These are phyloP conservation scores for Jacaranda copaia DNA, from an alignment of 257 asterid species.

Conservation along the genomic window DNA sequence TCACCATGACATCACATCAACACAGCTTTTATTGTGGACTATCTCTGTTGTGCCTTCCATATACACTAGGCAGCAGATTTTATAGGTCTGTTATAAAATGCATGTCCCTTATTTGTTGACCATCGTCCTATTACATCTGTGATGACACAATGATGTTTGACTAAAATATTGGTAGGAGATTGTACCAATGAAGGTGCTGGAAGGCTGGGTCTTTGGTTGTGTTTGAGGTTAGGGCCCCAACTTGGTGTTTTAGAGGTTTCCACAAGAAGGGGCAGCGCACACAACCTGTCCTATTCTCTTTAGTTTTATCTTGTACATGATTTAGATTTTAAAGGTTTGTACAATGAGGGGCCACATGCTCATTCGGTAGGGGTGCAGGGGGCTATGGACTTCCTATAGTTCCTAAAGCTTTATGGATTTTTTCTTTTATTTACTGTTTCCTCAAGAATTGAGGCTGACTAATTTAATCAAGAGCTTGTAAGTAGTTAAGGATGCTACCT, in stretches of 20 bases:
- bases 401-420: neutral
- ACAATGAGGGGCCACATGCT: neutral
- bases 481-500: slow-evolving; percentile 2
- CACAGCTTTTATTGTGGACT: neutral
- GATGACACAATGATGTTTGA: neutral
- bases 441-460: neutral
- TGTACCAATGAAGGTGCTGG: neutral
- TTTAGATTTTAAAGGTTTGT: neutral
- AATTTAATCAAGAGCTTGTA: slow-evolving; percentile 15
- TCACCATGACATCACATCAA: slow-evolving; percentile 15
- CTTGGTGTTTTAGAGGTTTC: neutral
- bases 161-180: slow-evolving; percentile 14
- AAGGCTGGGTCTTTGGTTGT: neutral
- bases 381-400: neutral
- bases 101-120: neutral
- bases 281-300: no score
- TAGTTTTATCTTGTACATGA: no score
- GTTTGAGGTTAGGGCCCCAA: neutral
- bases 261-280: no score
- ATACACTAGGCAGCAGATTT: slow-evolving; percentile 16
- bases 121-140: neutral
- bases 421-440: neutral
- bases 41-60: slow-evolving; percentile 1
- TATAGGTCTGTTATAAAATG: neutral
- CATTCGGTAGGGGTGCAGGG: neutral